These are phyloP conservation scores for Orobanche coerulescens DNA, from an alignment of 257 asterid genomes.

Conservation along the genomic window DNA sequence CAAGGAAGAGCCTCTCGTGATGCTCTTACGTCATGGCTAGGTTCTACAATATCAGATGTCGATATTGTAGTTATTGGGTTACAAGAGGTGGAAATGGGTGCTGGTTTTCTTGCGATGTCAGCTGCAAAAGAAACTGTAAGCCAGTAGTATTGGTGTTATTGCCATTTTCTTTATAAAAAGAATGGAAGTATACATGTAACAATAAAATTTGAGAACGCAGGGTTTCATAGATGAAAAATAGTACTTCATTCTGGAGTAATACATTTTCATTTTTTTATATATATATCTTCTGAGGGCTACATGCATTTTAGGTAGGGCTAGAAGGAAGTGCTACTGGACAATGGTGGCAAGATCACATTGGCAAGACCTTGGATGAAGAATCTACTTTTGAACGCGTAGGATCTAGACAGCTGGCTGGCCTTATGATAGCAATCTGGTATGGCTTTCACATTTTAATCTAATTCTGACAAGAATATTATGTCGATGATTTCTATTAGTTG, in stretches of 20 bases:
- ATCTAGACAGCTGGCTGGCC: constrained; percentile 84
- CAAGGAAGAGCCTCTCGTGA: constrained; percentile 91
- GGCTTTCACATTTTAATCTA: constrained; percentile 5
- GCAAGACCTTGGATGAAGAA: constrained; percentile 83
- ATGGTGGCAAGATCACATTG: constrained; percentile 96
- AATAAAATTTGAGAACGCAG: not conserved
- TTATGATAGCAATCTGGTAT: constrained; percentile 88
- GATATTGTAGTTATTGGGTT: constrained; percentile 86
- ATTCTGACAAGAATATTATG: not conserved
- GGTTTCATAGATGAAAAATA: not conserved
- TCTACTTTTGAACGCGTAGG: constrained; percentile 79
- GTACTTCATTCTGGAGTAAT: too few relatives aligned
- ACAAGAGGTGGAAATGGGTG: constrained; percentile 99
- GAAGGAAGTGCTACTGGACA: constrained; percentile 95
- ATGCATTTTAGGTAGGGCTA: constrained; percentile 82
- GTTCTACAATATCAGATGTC: constrained; percentile 61
- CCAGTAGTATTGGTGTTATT: not conserved
- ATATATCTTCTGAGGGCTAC: constrained; percentile 5
- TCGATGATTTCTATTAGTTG: not conserved
- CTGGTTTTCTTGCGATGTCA: constrained; percentile 98
- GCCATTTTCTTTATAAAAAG: not conserved
- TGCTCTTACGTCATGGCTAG: constrained; percentile 82
- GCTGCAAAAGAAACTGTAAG: constrained; percentile 99
- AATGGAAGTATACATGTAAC: not conserved
- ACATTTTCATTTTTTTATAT: too few relatives aligned